Evolutionary conservation across 2,329 filamentous ascomycete genomes (phyloP).

Genomic region (Didymella exigua): DNA sequence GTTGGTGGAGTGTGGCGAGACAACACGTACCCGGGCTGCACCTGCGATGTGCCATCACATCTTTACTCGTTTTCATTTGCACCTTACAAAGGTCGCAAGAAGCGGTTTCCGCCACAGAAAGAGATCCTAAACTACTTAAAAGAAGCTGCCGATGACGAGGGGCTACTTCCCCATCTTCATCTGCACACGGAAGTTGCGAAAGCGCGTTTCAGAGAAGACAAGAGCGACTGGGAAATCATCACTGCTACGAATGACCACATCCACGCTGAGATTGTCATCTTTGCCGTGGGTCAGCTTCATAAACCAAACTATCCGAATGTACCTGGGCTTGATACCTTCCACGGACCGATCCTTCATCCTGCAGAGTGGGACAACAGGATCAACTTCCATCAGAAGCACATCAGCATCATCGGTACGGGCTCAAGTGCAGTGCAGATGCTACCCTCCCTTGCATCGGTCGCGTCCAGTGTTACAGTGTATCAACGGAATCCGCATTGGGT

Average conservation of each 20-base stretch:
- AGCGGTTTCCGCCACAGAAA: slow-evolving; percentile 1
- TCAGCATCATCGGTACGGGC: slow-evolving; percentile 2
- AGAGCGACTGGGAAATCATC: background rate
- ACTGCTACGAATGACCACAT: background rate
- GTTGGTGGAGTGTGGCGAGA: slow-evolving; percentile 47
- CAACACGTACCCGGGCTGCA: slow-evolving; percentile 47
- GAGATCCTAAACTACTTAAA: background rate
- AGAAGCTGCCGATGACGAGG: background rate
- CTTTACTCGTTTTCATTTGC: slow-evolving; percentile 53
- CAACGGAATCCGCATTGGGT: background rate
- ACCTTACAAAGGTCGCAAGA: slow-evolving; percentile 23
- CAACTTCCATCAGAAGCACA: background rate
- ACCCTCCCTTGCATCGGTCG: background rate
- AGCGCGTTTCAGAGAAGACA: background rate
- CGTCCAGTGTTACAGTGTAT: background rate
- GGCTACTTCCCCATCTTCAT: background rate
- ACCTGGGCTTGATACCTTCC: background rate
- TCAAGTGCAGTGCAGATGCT: slow-evolving; percentile 3
- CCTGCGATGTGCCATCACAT: slow-evolving; percentile 24
- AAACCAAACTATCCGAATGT: background rate
- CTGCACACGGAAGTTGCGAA: background rate
- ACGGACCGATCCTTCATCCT: background rate
- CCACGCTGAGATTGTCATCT: background rate
- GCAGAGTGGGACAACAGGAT: background rate
- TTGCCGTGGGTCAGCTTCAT: slow-evolving; percentile 1